These are phyloP conservation scores for Cladosporium oxysporum DNA, from an alignment of 2,329 filamentous ascomycete genomes.

Conservation along the genomic window DNA sequence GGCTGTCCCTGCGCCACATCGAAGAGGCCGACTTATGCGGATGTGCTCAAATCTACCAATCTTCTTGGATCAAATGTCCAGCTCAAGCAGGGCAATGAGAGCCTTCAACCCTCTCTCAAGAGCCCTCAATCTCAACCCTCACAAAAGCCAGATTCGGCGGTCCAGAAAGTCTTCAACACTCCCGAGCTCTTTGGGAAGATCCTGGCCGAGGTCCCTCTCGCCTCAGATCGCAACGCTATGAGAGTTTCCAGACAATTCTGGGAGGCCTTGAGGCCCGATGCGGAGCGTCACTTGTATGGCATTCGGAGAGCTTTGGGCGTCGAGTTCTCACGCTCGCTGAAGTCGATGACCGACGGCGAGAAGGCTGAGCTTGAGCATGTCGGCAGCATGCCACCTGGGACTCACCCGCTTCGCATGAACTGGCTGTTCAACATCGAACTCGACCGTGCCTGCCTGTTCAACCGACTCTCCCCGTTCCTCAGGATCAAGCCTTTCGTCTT, in stretches of 20 bases:
- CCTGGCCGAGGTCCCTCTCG: background rate
- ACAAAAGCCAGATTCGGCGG: background rate
- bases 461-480: background rate
- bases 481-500: background rate
- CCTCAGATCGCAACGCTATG: background rate
- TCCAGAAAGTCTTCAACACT: conserved; percentile 17
- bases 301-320: background rate
- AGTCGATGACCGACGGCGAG: background rate
- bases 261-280: background rate
- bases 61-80: background rate
- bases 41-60: background rate
- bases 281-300: background rate
- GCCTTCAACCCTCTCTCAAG: background rate
- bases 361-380: background rate
- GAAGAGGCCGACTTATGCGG: background rate
- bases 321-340: background rate
- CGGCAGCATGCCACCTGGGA: too few relatives aligned
- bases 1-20: background rate
- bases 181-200: conserved; percentile 21
- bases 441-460: too few relatives aligned
- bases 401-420: background rate
- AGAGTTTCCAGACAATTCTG: background rate
- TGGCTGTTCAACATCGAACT: conserved; percentile 1
- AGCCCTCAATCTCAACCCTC: background rate
- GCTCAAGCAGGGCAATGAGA: background rate